Evolutionary conservation across 140 eudicot species (phyloP), one percentile per base, ranked within the genome.

Genomic region (Senecio squalidus): DNA sequence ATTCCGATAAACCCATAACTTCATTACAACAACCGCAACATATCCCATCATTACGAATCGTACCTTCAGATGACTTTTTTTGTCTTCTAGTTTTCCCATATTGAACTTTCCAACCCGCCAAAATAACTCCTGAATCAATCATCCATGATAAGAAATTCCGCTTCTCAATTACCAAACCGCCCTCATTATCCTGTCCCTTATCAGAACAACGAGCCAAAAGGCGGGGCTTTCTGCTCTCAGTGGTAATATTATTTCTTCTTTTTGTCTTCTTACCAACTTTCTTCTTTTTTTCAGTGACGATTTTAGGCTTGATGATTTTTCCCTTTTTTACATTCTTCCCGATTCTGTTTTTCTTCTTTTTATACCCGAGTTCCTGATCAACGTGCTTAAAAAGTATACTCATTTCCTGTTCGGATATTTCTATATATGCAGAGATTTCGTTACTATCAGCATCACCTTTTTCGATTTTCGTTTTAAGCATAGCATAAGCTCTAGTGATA

Each of bases 141-240:
- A 92, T 79, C 96, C 96, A 92, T 0, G 96, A 67, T 41, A 88
- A 72, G 58, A 92, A 73, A 75, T 69, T 76, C 27, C 77, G 80
- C 45, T 87, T 84, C 65, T 89, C 84, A 15, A 55, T 44, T 3
- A 66, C 52, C 27, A 60, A 45, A 72, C 47, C 47, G 6, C 67
- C 91, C 55, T 74, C 76, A 9, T 48, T 60, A 33, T 80, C 84
- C 17, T 76, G 64, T 68, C 74, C 94, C 36, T 70, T 72, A 38
- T 38, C 68, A 2, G 84, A 78, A 65, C 64, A 58, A 58, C 93
- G 93, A 22, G 74, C 95, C 73, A 81, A 54, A 48, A 86, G 69
- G 33, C 80, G 73, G 22, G 84, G 80, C 75, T 76, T 71, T 73
- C 74, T 62, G 24, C 41, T 65, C 5, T 38, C 50, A 2, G 58